phyloP scores from a whole-genome alignment of 257 asterid genomes.

The Eustoma russellianum region DNA sequence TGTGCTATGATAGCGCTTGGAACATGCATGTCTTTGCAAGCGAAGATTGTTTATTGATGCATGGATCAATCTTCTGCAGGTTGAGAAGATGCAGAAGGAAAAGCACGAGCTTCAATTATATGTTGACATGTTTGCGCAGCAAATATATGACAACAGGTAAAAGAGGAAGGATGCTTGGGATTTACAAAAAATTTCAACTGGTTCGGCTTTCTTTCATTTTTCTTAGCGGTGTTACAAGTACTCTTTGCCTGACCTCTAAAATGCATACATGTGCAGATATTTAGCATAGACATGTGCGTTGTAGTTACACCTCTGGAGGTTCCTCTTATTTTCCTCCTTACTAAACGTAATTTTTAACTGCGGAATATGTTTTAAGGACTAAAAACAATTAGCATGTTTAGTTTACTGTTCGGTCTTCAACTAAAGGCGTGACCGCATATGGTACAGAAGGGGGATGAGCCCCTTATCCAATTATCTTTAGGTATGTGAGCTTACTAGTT shows the following conservation, averaged over 20 bases:
- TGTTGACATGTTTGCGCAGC: slow-evolving; percentile 85
- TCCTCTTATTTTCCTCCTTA: no score
- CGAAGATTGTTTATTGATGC: neutral
- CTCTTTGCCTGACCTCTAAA: no score
- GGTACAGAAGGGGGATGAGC: neutral
- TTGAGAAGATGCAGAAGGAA: slow-evolving; percentile 77
- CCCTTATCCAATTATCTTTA: neutral
- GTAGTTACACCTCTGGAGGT: no score
- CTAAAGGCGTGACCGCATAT: neutral
- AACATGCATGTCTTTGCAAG: no score
- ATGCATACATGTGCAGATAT: no score
- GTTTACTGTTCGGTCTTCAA: neutral
- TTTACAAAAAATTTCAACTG: neutral
- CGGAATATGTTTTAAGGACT: no score
- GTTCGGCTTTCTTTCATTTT: no score
- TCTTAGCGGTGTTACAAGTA: no score
- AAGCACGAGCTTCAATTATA: slow-evolving; percentile 60
- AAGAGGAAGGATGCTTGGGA: slow-evolving; percentile 1
- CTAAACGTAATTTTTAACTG: no score
- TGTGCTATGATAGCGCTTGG: no score
- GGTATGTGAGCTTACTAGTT: neutral
- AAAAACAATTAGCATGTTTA: neutral
- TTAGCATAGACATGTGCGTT: no score
- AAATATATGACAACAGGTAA: slow-evolving; percentile 78
- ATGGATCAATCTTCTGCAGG: slow-evolving; percentile 36